phyloP scores from a whole-genome alignment of 768 basidiomycete genomes.

The Boletus barrowsii region DNA sequence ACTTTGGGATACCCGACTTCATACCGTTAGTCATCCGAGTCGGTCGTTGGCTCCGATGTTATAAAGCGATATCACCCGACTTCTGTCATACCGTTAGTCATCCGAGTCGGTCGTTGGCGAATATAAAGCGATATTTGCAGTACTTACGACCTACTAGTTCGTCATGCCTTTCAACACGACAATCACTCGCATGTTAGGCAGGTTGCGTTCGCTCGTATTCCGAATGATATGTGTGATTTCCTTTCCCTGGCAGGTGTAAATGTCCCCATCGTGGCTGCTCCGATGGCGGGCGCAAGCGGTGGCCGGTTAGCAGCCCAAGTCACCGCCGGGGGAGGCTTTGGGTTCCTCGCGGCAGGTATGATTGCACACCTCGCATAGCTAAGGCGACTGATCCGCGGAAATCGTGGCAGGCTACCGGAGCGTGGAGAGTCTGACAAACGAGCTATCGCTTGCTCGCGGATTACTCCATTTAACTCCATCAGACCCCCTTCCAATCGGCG shows the following conservation, averaged over 20 bases:
- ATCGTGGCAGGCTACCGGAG: slow-evolving; percentile 44
- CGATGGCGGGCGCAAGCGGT: slow-evolving; percentile 72
- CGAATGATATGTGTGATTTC: not conserved
- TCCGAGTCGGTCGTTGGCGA: too few species aligned
- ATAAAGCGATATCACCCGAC: not conserved
- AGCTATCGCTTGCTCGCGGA: slow-evolving; percentile 53
- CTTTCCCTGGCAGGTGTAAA: slow-evolving; percentile 40
- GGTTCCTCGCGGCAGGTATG: slow-evolving; percentile 66
- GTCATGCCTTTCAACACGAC: slow-evolving; percentile 33
- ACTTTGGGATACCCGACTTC: not conserved
- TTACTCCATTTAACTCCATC: slow-evolving; percentile 34
- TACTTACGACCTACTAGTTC: too few species aligned
- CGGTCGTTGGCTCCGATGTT: not conserved
- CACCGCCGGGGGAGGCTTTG: slow-evolving; percentile 68
- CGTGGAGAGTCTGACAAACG: slow-evolving; percentile 42
- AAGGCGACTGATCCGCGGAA: slow-evolving; percentile 2
- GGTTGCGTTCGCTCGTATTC: slow-evolving; percentile 11
- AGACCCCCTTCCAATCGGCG: slow-evolving; percentile 54
- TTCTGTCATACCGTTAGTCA: too few species aligned
- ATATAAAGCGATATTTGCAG: too few species aligned
- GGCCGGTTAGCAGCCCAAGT: slow-evolving; percentile 61
- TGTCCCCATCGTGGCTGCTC: slow-evolving; percentile 58
- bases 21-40: not conserved
- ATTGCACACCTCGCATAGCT: not conserved
- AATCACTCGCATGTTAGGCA: slow-evolving; percentile 53